Evolutionary conservation across 202 grass and related monocot species (phyloP).

Genomic region (Brachypodium distachyon): DNA sequence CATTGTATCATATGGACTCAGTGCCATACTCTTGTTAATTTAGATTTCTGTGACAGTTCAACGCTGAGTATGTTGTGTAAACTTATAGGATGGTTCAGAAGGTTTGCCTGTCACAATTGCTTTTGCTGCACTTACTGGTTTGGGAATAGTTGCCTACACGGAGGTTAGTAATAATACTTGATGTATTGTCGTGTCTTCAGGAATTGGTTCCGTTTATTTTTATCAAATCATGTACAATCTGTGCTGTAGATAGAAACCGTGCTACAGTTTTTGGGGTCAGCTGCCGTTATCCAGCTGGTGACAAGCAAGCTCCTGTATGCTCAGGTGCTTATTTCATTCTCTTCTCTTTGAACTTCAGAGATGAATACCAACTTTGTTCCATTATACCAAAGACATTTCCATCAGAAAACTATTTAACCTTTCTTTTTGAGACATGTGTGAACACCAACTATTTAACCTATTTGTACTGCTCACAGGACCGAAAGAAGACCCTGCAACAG

Average conservation of each 20-base stretch:
- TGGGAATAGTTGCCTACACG: conserved; percentile 73
- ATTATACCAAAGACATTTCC: neutral
- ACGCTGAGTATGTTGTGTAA: conserved; percentile 9
- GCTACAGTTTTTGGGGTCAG: conserved; percentile 84
- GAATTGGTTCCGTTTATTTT: neutral
- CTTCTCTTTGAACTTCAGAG: neutral
- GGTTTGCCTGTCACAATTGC: conserved; percentile 71
- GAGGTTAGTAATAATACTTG: conserved; percentile 42
- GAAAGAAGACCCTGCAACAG: conserved; percentile 63
- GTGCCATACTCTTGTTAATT: neutral
- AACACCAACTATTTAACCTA: conserved; percentile 8
- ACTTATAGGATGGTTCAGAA: conserved; percentile 55
- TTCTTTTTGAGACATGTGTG: too few relatives aligned
- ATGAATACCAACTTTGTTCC: neutral
- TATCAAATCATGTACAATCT: conserved; percentile 18
- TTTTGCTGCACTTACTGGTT: conserved; percentile 74
- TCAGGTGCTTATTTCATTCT: conserved; percentile 46
- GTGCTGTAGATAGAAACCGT: conserved; percentile 79
- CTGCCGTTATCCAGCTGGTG: conserved; percentile 73
- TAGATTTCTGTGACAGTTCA: neutral
- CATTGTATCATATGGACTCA: neutral
- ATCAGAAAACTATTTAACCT: neutral
- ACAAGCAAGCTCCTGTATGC: conserved; percentile 69
- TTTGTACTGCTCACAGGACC: conserved; percentile 47
- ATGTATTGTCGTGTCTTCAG: neutral